Evolutionary conservation across 2,329 filamentous ascomycete species (phyloP), one percentile per base, ranked within the genome.

Genomic region (Huntiella decipiens): DNA sequence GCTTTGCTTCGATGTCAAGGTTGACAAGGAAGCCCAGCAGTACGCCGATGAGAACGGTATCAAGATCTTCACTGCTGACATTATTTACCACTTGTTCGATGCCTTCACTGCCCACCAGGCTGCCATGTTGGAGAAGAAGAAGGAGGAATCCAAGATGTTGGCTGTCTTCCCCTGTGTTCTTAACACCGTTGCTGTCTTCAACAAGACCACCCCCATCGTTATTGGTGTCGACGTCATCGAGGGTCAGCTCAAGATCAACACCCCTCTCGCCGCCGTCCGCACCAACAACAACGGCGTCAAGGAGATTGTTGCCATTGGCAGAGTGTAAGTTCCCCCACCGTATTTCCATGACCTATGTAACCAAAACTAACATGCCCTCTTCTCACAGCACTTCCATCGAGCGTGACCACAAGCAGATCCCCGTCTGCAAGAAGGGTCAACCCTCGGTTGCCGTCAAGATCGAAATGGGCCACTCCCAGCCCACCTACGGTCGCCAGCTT

Each of bases 1-100:
- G 91, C 77, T 98, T 43, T 96, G 91, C 62, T 98, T 98, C 71
- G 92, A 98, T 61, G 91, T 98, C 65, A 96, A 95, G 68, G 84
- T 98, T 12, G 91, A 98, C 66, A 96, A 94, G 63, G 91, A 98
- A 59, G 91, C 91, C 1, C 77, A 81, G 53, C 71, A 74, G 7
- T 93, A 96, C 56, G 91, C 91, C 8, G 85, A 95, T 13, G 86
- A 96, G 48, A 78, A 93, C 51, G 86, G 86, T 44, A 83, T 98
- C 66, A 96, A 93, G 70, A 83, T 98, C 56, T 98, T 98, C 68
- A 93, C 85, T 3, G 91, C 92, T 2, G 88, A 98, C 62, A 98
- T 98, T 56, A 98, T 98, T 58, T 98, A 98, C 64, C 91, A 98
- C 62, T 69, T 98, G 48, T 98, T 98, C 61, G 92, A 98, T 63